Conservation (phyloP, 495 filamentous ascomycete genomes). For the Penicillium waksmanii region DNA sequence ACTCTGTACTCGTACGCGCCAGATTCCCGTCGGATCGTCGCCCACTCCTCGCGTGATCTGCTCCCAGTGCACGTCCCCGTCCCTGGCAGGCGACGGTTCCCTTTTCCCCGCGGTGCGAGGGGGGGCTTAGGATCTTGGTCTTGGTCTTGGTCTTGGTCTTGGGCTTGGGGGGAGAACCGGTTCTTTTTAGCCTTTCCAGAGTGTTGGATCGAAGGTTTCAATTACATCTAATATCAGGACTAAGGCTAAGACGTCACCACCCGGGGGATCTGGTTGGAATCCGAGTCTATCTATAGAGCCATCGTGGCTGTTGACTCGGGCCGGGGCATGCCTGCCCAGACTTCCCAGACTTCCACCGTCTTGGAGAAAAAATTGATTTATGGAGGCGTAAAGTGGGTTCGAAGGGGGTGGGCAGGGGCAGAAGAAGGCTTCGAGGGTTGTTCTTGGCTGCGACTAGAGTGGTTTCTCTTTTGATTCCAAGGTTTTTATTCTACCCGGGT, state of each 20-base stretch:
- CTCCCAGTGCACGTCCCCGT: slow-evolving; percentile 29
- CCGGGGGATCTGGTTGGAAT: slow-evolving; percentile 1
- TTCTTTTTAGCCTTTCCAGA: neutral
- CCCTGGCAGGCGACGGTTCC: slow-evolving; percentile 26
- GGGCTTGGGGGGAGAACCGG: neutral
- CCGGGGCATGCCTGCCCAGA: slow-evolving; percentile 5
- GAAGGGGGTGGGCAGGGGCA: neutral
- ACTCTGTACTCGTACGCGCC: neutral
- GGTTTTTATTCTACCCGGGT: too few species aligned
- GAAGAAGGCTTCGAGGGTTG: slow-evolving; percentile 12
- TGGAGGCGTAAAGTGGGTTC: slow-evolving; percentile 6
- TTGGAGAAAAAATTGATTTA: neutral
- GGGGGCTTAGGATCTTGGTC: slow-evolving; percentile 1
- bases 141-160: neutral
- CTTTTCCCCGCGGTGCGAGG: slow-evolving; percentile 12
- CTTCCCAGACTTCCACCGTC: slow-evolving; percentile 3
- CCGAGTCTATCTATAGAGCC: neutral
- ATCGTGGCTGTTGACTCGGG: neutral
- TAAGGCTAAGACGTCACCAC: slow-evolving; percentile 33
- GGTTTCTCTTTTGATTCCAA: slow-evolving; percentile 1
- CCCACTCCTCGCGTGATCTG: slow-evolving; percentile 26
- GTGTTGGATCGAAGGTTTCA: too few species aligned
- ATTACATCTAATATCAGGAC: too few species aligned
- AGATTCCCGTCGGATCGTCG: slow-evolving; percentile 23
- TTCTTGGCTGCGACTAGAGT: slow-evolving; percentile 25